Conservation (phyloP, 2,329 filamentous ascomycete genomes). For the Raffaelea arxii region DNA sequence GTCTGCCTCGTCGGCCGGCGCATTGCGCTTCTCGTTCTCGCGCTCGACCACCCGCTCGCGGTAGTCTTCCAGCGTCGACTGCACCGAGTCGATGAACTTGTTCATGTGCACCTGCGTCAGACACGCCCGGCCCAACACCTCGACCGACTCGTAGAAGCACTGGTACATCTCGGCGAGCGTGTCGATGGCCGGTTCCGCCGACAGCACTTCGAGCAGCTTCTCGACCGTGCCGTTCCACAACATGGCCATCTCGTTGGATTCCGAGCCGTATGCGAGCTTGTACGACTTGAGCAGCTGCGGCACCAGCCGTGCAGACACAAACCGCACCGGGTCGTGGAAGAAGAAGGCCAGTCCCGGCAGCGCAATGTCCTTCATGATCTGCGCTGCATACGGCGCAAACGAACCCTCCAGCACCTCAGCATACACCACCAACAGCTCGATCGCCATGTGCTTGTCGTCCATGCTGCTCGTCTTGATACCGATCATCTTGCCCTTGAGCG, state of each 20-base stretch:
- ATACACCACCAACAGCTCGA: constrained; percentile 94
- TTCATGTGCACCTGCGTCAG: constrained; percentile 71
- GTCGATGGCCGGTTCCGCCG: constrained; percentile 89
- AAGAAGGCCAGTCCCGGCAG: constrained; percentile 93
- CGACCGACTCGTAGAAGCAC: constrained; percentile 97
- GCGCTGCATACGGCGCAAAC: constrained; percentile 83
- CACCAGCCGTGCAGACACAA: constrained; percentile 88
- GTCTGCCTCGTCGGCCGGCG: constrained; percentile 76
- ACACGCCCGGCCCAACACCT: constrained; percentile 81
- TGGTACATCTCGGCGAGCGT: constrained; percentile 98
- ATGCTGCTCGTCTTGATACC: constrained; percentile 95
- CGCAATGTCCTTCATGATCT: constrained; percentile 95
- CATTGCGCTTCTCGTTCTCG: constrained; percentile 65
- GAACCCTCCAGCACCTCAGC: constrained; percentile 88
- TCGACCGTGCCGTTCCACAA: constrained; percentile 81
- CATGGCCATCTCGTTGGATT: constrained; percentile 67
- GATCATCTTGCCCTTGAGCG: constrained; percentile 94
- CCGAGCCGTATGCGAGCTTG: constrained; percentile 79
- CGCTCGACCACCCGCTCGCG: constrained; percentile 76
- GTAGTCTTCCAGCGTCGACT: constrained; percentile 84
- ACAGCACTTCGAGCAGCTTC: constrained; percentile 87
- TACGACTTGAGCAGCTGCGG: constrained; percentile 88
- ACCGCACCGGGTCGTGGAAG: constrained; percentile 96
- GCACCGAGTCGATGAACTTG: constrained; percentile 77
- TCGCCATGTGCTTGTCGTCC: constrained; percentile 99